Percentiles rank a stretch among this genome's conserved stretches.
Conservation (phyloP, 495 filamentous ascomycete species). For the Parmelia sp. region DNA sequence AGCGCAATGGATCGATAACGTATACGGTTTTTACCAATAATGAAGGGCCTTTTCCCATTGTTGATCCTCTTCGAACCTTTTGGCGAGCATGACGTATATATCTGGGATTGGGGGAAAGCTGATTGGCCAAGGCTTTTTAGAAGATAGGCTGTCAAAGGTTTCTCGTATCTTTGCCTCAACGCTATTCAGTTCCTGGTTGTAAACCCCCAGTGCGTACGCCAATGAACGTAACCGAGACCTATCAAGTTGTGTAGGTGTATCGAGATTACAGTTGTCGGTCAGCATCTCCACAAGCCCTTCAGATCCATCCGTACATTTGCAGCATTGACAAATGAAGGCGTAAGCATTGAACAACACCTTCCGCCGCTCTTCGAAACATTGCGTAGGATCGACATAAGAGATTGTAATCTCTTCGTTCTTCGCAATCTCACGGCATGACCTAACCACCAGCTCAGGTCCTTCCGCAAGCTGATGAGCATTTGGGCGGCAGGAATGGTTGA, state of each 20-base stretch:
- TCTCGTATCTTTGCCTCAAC: background rate
- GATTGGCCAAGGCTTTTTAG: background rate
- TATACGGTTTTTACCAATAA: background rate
- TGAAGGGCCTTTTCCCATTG: background rate
- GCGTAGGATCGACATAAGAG: background rate
- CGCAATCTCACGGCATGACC: background rate
- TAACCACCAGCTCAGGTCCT: background rate
- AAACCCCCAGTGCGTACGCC: background rate
- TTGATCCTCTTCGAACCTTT: background rate
- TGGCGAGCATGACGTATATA: background rate
- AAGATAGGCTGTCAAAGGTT: background rate
- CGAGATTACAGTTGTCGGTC: background rate
- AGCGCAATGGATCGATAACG: background rate
- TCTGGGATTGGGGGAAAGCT: background rate
- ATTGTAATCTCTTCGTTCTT: background rate
- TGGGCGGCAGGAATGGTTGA: slow-evolving; percentile 5
- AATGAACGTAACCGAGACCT: background rate
- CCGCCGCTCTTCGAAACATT: background rate
- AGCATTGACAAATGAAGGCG: background rate
- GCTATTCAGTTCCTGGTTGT: background rate
- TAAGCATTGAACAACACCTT: background rate
- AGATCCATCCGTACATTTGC: background rate
- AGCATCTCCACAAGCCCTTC: background rate
- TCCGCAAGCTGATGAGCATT: slow-evolving; percentile 2
- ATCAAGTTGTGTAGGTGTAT: background rate